Evolutionary conservation across 108 stramenopile genomes (phyloP).

Genomic region (Discostella pseudostelligera): DNA sequence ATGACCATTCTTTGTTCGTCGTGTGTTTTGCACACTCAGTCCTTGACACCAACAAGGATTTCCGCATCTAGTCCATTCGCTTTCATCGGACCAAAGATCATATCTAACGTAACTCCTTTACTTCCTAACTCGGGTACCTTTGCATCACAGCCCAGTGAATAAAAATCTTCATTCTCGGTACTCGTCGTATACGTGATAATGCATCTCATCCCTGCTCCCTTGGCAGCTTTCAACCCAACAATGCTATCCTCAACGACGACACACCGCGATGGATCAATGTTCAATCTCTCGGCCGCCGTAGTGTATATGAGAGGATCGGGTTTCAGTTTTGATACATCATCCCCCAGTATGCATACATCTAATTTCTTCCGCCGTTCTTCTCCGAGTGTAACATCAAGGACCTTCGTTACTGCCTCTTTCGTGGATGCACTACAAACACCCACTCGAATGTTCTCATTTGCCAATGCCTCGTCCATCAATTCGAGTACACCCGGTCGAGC

Average conservation of each 20-base stretch:
- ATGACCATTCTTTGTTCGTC: too few relatives aligned
- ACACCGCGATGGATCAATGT: conserved; percentile 59
- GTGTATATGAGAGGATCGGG: conserved; percentile 88
- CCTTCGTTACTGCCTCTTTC: conserved; percentile 80
- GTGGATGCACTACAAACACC: conserved; percentile 92
- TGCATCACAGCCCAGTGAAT: conserved; percentile 75
- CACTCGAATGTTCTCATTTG: conserved; percentile 71
- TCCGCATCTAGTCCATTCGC: conserved; percentile 53
- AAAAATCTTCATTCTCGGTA: conserved; percentile 79
- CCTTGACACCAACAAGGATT: conserved; percentile 64
- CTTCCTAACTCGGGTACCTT: conserved; percentile 80
- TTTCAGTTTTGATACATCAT: conserved; percentile 85
- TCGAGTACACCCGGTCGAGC: conserved; percentile 81
- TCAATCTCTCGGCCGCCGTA: conserved; percentile 67
- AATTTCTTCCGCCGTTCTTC: conserved; percentile 63
- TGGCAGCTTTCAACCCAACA: conserved; percentile 85
- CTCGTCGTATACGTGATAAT: conserved; percentile 84
- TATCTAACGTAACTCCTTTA: conserved; percentile 60
- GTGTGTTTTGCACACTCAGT: conserved; percentile 20
- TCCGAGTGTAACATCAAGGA: conserved; percentile 77
- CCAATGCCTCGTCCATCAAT: conserved; percentile 86
- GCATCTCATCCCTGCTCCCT: conserved; percentile 87
- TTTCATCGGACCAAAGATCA: conserved; percentile 75
- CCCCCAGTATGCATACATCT: conserved; percentile 85
- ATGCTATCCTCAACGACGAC: conserved; percentile 89